phyloP scores from a whole-genome alignment of 2,329 filamentous ascomycete genomes.

The Tricladium varicosporioides region DNA sequence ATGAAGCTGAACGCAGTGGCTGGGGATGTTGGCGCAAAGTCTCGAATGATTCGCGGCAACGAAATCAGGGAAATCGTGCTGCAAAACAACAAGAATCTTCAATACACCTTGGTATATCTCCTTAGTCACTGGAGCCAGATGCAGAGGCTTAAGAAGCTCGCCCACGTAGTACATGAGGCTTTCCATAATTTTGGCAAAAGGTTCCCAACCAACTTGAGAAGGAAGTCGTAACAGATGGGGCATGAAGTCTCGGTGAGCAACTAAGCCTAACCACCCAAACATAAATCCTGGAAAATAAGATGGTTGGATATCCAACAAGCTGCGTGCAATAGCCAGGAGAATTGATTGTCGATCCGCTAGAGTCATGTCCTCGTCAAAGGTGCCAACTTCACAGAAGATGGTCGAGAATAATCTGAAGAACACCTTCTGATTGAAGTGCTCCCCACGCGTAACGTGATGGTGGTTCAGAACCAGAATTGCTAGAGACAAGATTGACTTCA shows the following conservation, averaged over 20 bases:
- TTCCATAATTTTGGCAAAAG: constrained; percentile 71
- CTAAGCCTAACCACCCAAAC: constrained; percentile 79
- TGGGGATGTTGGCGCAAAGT: constrained; percentile 77
- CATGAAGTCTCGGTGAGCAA: constrained; percentile 83
- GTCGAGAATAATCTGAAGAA: constrained; percentile 90
- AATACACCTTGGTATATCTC: constrained; percentile 82
- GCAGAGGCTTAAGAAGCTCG: constrained; percentile 73
- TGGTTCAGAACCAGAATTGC: constrained; percentile 79
- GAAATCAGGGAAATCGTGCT: constrained; percentile 95
- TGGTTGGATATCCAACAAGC: constrained; percentile 73
- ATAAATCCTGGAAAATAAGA: constrained; percentile 76
- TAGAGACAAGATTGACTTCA: constrained; percentile 77
- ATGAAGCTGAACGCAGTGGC: constrained; percentile 81
- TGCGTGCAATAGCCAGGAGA: constrained; percentile 67
- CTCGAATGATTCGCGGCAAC: constrained; percentile 81
- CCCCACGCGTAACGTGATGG: constrained; percentile 77
- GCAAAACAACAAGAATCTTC: constrained; percentile 78
- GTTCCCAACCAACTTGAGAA: constrained; percentile 70
- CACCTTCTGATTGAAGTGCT: constrained; percentile 80
- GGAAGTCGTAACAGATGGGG: constrained; percentile 70
- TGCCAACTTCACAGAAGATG: constrained; percentile 72
- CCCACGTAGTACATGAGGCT: constrained; percentile 72
- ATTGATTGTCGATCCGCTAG: constrained; percentile 66
- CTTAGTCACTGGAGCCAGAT: constrained; percentile 67
- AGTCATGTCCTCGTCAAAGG: constrained; percentile 54